A percentile compares a stretch with the other conserved stretches of the same genome.
These are phyloP conservation scores for Plicaturopsis crispa DNA, from an alignment of 768 basidiomycete species.

Conservation along the genomic window DNA sequence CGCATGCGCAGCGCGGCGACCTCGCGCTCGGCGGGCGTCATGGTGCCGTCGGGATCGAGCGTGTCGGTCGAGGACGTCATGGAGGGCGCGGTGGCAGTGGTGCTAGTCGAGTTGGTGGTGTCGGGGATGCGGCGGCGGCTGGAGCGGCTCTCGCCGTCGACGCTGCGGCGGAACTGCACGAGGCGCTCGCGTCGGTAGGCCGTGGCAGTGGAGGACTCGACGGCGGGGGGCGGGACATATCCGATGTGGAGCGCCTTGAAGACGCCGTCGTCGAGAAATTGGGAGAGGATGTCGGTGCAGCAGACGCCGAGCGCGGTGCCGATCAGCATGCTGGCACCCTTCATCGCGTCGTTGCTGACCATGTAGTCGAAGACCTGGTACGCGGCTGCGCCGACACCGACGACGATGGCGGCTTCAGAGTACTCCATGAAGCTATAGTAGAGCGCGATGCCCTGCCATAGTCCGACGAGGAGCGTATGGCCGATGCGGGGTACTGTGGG, in stretches of 20 bases:
- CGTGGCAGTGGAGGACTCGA: background rate
- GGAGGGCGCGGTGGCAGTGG: conserved; percentile 54
- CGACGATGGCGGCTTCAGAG: conserved; percentile 43
- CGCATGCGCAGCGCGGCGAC: conserved; percentile 69
- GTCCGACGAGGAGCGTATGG: conserved; percentile 63
- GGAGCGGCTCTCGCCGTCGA: conserved; percentile 29
- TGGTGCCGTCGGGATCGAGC: conserved; percentile 46
- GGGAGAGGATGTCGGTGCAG: conserved; percentile 63
- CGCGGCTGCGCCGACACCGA: conserved; percentile 48
- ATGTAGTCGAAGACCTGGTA: conserved; percentile 63
- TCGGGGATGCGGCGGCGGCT: conserved; percentile 15
- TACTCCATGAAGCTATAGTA: conserved; percentile 56
- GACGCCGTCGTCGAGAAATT: conserved; percentile 47
- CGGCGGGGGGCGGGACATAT: background rate
- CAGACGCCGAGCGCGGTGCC: conserved; percentile 65
- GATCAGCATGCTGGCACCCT: conserved; percentile 52
- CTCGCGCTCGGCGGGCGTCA: conserved; percentile 66
- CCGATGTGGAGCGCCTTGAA: background rate
- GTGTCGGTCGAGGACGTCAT: conserved; percentile 64
- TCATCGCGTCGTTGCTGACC: conserved; percentile 42
- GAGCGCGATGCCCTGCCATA: conserved; percentile 70
- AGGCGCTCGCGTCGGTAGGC: conserved; percentile 24
- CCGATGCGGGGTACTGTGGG: conserved; percentile 46
- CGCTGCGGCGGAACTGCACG: conserved; percentile 38
- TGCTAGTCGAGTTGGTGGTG: conserved; percentile 6